These are phyloP conservation scores for Ichthyophonus hoferi DNA, from an alignment of 208 protist species.

Conservation along the genomic window DNA sequence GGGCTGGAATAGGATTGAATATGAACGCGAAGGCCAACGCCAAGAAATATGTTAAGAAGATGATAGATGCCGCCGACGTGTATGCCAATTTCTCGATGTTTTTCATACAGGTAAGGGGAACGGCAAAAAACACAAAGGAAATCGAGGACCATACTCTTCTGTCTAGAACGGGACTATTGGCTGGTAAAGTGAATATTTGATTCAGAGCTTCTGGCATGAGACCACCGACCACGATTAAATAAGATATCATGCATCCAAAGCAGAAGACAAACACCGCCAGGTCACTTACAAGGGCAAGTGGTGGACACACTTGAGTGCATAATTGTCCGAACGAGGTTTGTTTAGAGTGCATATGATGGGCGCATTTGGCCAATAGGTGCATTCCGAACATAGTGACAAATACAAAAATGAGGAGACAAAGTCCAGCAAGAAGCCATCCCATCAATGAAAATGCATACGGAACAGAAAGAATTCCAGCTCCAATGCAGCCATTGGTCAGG, in stretches of 20 bases:
- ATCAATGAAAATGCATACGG: neutral
- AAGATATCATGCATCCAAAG: neutral
- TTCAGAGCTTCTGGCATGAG: neutral
- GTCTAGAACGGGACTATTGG: neutral
- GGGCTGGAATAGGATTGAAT: neutral
- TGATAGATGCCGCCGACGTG: neutral
- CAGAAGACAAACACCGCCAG: neutral
- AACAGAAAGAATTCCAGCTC: neutral
- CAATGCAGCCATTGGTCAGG: neutral
- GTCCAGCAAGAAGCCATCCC: neutral
- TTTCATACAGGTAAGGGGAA: neutral
- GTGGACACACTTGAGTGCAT: neutral
- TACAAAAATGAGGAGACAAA: neutral
- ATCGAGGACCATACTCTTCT: neutral
- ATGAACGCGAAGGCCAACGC: neutral
- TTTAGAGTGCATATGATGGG: neutral
- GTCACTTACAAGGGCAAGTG: neutral
- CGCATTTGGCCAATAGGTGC: neutral
- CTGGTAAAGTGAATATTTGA: neutral
- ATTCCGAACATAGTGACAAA: neutral
- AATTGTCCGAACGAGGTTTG: neutral
- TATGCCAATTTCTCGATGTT: neutral
- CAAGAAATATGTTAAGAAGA: neutral
- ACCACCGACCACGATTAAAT: neutral
- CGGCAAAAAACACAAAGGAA: neutral